Evolutionary conservation across 441 rosid species (phyloP).

Genomic region (Eruca vesicaria): DNA sequence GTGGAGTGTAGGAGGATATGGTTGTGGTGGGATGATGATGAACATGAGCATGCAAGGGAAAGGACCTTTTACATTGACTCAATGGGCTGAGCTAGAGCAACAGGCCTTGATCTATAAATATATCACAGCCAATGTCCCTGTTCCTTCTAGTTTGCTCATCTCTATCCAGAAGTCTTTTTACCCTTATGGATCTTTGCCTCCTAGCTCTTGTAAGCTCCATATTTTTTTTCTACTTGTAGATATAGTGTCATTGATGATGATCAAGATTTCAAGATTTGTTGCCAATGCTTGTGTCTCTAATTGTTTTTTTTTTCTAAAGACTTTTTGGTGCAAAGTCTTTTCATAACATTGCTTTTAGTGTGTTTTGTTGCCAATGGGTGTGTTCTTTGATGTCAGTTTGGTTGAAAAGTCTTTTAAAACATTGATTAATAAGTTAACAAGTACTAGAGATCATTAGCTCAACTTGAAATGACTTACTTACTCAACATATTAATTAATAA

Average conservation of each 20-base stretch:
- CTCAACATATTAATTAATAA: no score
- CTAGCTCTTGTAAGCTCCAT: slow-evolving; percentile 60
- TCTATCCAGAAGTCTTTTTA: slow-evolving; percentile 67
- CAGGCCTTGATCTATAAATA: slow-evolving; percentile 93
- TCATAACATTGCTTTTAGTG: neutral
- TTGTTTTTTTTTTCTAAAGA: no score
- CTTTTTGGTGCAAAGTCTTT: neutral
- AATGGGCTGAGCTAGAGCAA: slow-evolving; percentile 91
- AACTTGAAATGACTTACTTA: no score
- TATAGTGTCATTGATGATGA: neutral
- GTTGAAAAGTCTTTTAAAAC: no score
- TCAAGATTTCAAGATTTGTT: neutral
- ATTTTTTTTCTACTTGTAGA: neutral
- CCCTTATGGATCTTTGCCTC: slow-evolving; percentile 51
- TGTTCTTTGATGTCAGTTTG: no score
- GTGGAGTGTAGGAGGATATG: slow-evolving; percentile 39
- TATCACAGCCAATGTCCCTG: slow-evolving; percentile 69
- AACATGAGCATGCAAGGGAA: slow-evolving; percentile 46
- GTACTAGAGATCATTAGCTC: no score
- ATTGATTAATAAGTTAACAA: no score
- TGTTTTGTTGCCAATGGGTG: no score
- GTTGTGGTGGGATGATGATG: slow-evolving; percentile 47
- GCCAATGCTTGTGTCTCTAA: neutral
- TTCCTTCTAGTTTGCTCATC: slow-evolving; percentile 69
- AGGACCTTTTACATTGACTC: slow-evolving; percentile 80